Percentiles rank a stretch among this genome's conserved stretches.
Evolutionary conservation across 805 yeast species (phyloP).

Genomic region (Jamesozyma gamospora): DNA sequence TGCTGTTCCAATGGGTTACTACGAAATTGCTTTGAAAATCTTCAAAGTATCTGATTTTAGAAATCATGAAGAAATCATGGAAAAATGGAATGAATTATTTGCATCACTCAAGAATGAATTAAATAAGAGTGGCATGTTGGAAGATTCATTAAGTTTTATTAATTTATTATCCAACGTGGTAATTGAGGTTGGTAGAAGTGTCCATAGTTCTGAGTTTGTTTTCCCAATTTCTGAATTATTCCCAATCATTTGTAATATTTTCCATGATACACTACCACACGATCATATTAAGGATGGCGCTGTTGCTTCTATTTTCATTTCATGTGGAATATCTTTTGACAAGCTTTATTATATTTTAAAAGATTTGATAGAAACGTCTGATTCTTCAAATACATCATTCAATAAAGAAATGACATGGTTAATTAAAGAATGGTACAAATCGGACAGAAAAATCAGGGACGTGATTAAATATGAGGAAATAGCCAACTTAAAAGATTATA

Average conservation of each 20-base stretch:
- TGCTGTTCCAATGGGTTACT: constrained; percentile 81
- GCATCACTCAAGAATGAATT: constrained; percentile 35
- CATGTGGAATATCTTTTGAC: constrained; percentile 54
- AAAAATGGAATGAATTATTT: constrained; percentile 70
- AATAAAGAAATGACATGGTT: constrained; percentile 53
- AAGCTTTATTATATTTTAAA: constrained; percentile 56
- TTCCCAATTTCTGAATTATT: constrained; percentile 70
- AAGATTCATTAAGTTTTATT: constrained; percentile 27
- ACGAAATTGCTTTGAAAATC: constrained; percentile 67
- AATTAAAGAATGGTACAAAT: constrained; percentile 56
- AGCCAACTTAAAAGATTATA: constrained; percentile 36
- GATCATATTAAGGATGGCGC: constrained; percentile 40
- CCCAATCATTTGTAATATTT: constrained; percentile 51
- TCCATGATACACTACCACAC: constrained; percentile 33
- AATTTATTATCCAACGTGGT: constrained; percentile 32
- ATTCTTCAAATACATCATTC: constrained; percentile 39
- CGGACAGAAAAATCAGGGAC: constrained; percentile 55
- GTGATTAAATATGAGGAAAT: constrained; percentile 40
- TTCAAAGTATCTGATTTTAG: constrained; percentile 80
- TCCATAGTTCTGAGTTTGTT: constrained; percentile 61
- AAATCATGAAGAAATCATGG: constrained; percentile 69
- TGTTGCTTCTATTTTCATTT: constrained; percentile 50
- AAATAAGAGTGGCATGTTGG: constrained; percentile 21
- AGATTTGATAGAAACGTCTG: constrained; percentile 53
- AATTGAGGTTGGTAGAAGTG: constrained; percentile 47